Evolutionary conservation across 1,284 basidiomycete genomes (phyloP), one percentile per base, ranked within the genome.

Genomic region (Ustilago curta): DNA sequence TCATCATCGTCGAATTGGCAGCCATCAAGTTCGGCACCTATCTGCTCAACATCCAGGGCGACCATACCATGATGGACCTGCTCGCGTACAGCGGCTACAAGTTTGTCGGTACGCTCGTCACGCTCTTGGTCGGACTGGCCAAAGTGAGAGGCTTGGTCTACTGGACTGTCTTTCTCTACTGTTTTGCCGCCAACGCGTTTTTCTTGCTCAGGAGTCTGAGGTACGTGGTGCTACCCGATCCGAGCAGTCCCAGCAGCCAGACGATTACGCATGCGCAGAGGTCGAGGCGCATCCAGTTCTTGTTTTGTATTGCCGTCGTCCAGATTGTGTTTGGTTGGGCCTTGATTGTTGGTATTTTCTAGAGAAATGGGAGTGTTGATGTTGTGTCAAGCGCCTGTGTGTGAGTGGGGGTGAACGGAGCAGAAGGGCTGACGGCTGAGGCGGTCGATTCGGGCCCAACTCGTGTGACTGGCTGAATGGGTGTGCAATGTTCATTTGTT

Each of bases 1-100:
- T 84, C 68, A 69, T 84, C 55, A 51, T 83, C 4, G 63, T 84
- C 60, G 96, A 99, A 85, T 94, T 97, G 83, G 86, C 90, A 32
- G 91, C 92, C 60, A 92, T 99, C 79, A 93, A 94, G 81, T 88
- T 94, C 0, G 94, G 94, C 0, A 95, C 93, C 81, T 97, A 97
- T 84, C 87, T 97, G 54, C 89, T 96, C 58, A 93, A 93, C 76
- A 92, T 97, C 16, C 90, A 91, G 59, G 91, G 91, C 11, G 88
- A 91, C 11, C 90, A 90, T 25, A 90, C 91, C 67, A 70, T 83
- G 45, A 71, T 84, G 56, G 89, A 89, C 71, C 78, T 89, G 60
- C 84, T 89, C 16, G 87, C 88, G 6, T 99, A 97, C 83, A 92
- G 91, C 5, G 96, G 97, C 0, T 99, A 99, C 87, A 99, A 99